Evolutionary conservation across 805 yeast genomes (phyloP), one percentile per base, ranked within the genome.

Genomic region (Yarrowia phangngaensis): DNA sequence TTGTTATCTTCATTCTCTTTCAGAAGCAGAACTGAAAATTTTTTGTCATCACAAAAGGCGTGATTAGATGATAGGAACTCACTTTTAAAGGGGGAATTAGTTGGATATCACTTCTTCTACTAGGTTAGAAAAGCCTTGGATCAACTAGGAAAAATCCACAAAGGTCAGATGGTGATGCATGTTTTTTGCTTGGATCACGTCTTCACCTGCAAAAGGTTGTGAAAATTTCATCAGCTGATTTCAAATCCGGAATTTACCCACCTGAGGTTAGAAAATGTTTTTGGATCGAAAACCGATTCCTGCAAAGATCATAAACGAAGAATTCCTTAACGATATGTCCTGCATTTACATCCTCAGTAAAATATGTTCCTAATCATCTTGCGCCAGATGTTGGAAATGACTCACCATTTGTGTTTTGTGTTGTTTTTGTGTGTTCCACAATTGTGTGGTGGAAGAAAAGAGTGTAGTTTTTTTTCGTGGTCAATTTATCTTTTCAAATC

Each of bases 121-220:
- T 28, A 13, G 43, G 46, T 35, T 48, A 31, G 30, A 30, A 22
- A 24, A 12, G 27, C 9, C 27, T 24, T 40, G n/a, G n/a, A n/a
- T n/a, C n/a, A n/a, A n/a, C 29, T 22, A 20, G 28, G 38, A 29
- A 49, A 4, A 32, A 48, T 38, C 22, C 9, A 24, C 50, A 45
- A 50, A 51, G 58, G 62, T 85, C 95, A 86, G 95, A 83, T 86
- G 95, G 95, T 86, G 95, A 86, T 86, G 95, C 95, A 86, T 86
- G 95, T 78, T 38, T 70, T 70, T 76, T 80, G 84, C 84, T 69
- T 69, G 83, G 92, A 81, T 80, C 92, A 84, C 74, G 72, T 64
- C 67, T 62, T 75, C 76, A 53, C 63, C 61, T 56, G 59, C 61
- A 54, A 53, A 55, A 51, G 31, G 51, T 53, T 61, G 62, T 56